These are phyloP conservation scores for Coniochaeta sp. DNA, from an alignment of 2,329 filamentous ascomycete genomes.

Conservation along the genomic window DNA sequence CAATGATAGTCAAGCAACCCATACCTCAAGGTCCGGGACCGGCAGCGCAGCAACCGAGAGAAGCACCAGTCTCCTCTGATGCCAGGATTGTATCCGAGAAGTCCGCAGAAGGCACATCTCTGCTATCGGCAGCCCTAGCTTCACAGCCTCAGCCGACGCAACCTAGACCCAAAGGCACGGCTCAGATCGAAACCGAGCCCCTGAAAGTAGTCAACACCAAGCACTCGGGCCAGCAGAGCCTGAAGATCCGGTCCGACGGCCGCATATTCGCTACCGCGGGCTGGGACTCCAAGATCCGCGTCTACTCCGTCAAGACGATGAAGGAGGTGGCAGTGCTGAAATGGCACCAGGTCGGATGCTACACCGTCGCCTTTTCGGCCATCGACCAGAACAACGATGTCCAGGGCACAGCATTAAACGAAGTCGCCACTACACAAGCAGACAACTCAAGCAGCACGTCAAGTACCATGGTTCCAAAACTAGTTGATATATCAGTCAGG, in stretches of 20 bases:
- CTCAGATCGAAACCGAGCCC: slow-evolving; percentile 31
- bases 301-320: slow-evolving; percentile 75
- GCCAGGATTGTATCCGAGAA: not conserved
- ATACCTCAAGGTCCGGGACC: slow-evolving; percentile 32
- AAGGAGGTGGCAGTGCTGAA: slow-evolving; percentile 86
- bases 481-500: slow-evolving; percentile 43
- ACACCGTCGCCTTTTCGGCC: slow-evolving; percentile 65
- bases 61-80: not conserved
- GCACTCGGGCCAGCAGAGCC: slow-evolving; percentile 81
- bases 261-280: slow-evolving; percentile 83
- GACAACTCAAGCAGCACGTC: slow-evolving; percentile 1
- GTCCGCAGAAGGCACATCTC: slow-evolving; percentile 11
- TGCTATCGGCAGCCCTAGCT: slow-evolving; percentile 20
- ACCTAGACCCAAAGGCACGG: slow-evolving; percentile 5
- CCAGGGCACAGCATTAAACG: not conserved
- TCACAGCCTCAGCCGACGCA: slow-evolving; percentile 2
- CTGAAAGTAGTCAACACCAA: slow-evolving; percentile 65
- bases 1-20: slow-evolving; percentile 68
- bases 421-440: not conserved
- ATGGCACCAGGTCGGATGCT: slow-evolving; percentile 88
- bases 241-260: slow-evolving; percentile 71
- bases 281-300: slow-evolving; percentile 76
- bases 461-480: slow-evolving; percentile 15
- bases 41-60: slow-evolving; percentile 9
- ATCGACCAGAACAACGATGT: slow-evolving; percentile 16